phyloP scores from a whole-genome alignment of 2,329 filamentous ascomycete species.

The Biscogniauxia sp. region DNA sequence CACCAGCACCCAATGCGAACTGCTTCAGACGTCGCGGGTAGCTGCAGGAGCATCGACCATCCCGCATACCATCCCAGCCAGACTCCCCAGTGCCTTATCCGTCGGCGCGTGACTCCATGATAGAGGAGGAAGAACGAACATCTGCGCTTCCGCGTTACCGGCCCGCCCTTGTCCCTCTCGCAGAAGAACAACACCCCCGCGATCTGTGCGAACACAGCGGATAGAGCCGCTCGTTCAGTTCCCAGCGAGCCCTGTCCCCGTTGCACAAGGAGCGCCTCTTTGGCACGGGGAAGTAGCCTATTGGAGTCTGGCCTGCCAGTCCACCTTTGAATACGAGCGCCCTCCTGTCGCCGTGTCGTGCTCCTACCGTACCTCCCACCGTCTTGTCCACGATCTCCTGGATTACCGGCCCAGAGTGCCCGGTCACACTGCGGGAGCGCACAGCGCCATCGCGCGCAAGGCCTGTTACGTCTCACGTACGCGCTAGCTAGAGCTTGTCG shows the following conservation, averaged over 20 bases:
- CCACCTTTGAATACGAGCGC: conserved; percentile 34
- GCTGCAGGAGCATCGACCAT: conserved; percentile 37
- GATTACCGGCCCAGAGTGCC: conserved; percentile 26
- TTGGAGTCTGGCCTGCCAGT: conserved; percentile 30
- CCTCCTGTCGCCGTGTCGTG: conserved; percentile 26
- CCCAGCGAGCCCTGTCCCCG: conserved; percentile 25
- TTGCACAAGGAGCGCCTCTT: conserved; percentile 35
- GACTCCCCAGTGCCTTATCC: conserved; percentile 37
- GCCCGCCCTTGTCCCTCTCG: conserved; percentile 26
- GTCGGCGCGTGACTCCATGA: conserved; percentile 37
- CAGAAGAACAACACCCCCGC: conserved; percentile 27
- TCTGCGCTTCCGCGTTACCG: conserved; percentile 29
- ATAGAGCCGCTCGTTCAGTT: conserved; percentile 29
- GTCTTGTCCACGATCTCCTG: conserved; percentile 22
- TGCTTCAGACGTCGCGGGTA: conserved; percentile 35
- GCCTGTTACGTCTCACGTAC: conserved; percentile 26
- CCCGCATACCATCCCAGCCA: conserved; percentile 36
- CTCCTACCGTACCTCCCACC: conserved; percentile 26
- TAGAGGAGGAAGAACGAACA: conserved; percentile 14
- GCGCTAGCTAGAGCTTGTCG: conserved; percentile 27
- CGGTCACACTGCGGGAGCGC: conserved; percentile 33
- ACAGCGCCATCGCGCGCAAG: conserved; percentile 30
- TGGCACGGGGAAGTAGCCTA: conserved; percentile 34
- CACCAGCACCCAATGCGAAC: conserved; percentile 35
- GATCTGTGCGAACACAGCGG: conserved; percentile 30